Base-by-base conservation (phyloP, 2,329 filamentous ascomycete species). In the Trichothecium sympodiale region DNA sequence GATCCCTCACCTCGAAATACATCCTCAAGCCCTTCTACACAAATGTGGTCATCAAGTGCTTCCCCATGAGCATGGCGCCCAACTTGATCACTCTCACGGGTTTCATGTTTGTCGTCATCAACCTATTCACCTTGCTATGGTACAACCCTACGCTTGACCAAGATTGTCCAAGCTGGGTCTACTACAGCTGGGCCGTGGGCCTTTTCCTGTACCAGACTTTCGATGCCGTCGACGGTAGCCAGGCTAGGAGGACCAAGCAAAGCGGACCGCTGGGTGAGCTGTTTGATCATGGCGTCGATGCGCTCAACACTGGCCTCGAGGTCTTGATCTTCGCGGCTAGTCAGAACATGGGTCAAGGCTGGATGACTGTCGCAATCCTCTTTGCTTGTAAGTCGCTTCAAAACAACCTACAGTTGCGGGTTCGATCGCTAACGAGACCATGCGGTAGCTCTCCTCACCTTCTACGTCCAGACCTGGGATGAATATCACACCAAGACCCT, bases 401-500 rank as follows among this genome's bases (percentile, higher is more conserved):
- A 15, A 5, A 17, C 18, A 26, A 14, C 4, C 26, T 43, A 8
- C 29, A 7, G 16, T 30, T 13, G 29, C 14, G 8, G 23, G 33
- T 8, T 2, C 17, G 20, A 18, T 29, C 15, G 25, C 37, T 31
- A 12, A 27, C 29, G 6, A 8, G 26, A 9, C 8, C n/a, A 30
- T n/a, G 16, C 10, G 8, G 14, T 41, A 86, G 81, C 83, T 6
- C 76, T 89, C 40, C 68, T 93, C 49, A 95, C 91, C n/a, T 98
- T 98, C 60, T 96, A 96, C 59, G 82, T 96, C 29, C 91, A 96
- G 58, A 96, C 91, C 25, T 98, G 91, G 91, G 91, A 98, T 54
- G 91, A 96, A 58, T 98, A 96, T 62, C 89, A 96, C 63, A 98
- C 91, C 35, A 88, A 95, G 59, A 91, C 88, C 3, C 74, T 98